Conservation (phyloP, 202 grass and related monocot genomes). For the Sporobolus alterniflorus region DNA sequence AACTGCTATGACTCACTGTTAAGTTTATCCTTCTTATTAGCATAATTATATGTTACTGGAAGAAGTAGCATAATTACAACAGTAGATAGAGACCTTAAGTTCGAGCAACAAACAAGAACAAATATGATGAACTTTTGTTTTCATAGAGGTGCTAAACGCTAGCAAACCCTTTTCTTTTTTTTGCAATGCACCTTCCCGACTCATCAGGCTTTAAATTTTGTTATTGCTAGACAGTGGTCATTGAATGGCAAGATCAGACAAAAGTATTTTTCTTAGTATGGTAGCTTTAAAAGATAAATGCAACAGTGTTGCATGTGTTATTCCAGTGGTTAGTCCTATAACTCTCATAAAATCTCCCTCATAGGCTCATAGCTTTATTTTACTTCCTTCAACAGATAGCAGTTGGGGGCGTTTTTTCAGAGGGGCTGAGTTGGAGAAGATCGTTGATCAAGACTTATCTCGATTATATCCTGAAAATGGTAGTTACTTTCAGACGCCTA, state of each 20-base stretch:
- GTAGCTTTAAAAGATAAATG: neutral
- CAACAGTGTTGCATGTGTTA: slow-evolving; percentile 10
- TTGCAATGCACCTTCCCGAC: neutral
- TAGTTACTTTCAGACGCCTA: slow-evolving; percentile 83
- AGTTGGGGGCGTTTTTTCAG: slow-evolving; percentile 91
- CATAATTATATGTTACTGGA: neutral
- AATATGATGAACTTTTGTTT: neutral
- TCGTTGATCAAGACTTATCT: slow-evolving; percentile 84
- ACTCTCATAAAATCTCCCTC: slow-evolving; percentile 15
- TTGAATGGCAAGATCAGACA: slow-evolving; percentile 1
- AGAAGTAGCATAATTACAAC: neutral
- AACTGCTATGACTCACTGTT: neutral
- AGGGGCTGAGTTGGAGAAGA: slow-evolving; percentile 88
- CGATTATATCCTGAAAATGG: slow-evolving; percentile 83
- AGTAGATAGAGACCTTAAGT: neutral
- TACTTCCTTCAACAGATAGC: slow-evolving; percentile 64
- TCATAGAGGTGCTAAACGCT: neutral
- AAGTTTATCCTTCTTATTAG: neutral
- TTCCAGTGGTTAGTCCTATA: slow-evolving; percentile 10
- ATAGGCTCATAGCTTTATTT: slow-evolving; percentile 26
- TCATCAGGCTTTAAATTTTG: neutral
- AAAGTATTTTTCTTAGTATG: neutral
- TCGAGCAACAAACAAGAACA: neutral
- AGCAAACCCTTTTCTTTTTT: neutral
- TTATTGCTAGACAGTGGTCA: neutral